A percentile compares a stretch with the other conserved stretches of the same genome.
Conservation (phyloP, 129 eudicot genomes). For the Chrysanthemum makinoi region DNA sequence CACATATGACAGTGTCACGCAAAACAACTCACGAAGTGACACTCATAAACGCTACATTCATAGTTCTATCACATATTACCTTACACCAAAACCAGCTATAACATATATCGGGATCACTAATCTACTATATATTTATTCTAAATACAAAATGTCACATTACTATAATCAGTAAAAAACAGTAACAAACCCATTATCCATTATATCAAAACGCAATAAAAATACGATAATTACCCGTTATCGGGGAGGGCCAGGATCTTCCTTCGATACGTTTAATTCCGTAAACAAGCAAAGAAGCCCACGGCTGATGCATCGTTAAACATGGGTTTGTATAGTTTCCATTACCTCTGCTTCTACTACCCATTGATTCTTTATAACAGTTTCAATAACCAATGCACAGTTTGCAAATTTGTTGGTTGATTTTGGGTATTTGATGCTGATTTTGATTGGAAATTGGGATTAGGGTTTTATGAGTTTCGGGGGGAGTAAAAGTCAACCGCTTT, state of each 20-base stretch:
- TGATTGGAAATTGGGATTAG: no score
- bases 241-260: constrained; percentile 98
- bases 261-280: constrained; percentile 91
- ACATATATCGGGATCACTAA: no score
- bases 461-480: no score
- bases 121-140: no score
- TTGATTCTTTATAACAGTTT: constrained; percentile 3
- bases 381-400: no score
- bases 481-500: no score
- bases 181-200: background rate
- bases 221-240: constrained; percentile 52
- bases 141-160: no score
- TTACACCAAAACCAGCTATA: constrained; percentile 2
- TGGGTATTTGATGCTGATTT: no score
- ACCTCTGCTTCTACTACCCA: constrained; percentile 52
- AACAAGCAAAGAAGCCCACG: constrained; percentile 97
- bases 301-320: constrained; percentile 97
- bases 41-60: no score
- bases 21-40: no score
- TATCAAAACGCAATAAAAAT: background rate
- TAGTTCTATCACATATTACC: background rate
- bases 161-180: background rate
- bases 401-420: no score
- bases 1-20: no score
- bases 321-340: constrained; percentile 71